Evolutionary conservation across 495 filamentous ascomycete genomes (phyloP).

Genomic region (Podospora appendiculata): DNA sequence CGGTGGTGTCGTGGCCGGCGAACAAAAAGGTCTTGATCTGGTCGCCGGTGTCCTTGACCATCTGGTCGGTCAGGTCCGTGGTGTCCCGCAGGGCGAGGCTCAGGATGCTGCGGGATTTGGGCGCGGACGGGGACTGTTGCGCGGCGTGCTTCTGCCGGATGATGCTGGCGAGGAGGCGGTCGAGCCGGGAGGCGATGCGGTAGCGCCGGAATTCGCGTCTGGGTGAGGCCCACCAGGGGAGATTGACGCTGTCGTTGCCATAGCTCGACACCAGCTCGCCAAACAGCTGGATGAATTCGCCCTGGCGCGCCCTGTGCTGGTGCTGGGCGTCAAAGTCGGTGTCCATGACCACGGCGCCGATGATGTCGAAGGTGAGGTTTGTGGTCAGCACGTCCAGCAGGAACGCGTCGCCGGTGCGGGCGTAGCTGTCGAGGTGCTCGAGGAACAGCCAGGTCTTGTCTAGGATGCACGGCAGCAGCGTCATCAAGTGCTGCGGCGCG

Average conservation of each 20-base stretch:
- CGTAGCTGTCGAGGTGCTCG: slow-evolving; percentile 16
- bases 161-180: slow-evolving; percentile 12
- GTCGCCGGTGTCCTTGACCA: slow-evolving; percentile 19
- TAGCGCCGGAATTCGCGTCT: slow-evolving; percentile 6
- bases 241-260: background rate
- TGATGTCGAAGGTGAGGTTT: slow-evolving; percentile 34
- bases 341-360: slow-evolving; percentile 30
- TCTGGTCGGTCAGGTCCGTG: slow-evolving; percentile 11
- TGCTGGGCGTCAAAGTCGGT: slow-evolving; percentile 21
- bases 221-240: slow-evolving; percentile 17
- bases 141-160: slow-evolving; percentile 18
- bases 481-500: slow-evolving; percentile 32
- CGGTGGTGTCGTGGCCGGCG: slow-evolving; percentile 44
- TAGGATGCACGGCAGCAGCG: slow-evolving; percentile 29
- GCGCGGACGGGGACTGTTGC: background rate
- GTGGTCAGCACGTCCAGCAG: slow-evolving; percentile 13
- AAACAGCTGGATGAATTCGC: slow-evolving; percentile 20
- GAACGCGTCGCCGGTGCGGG: slow-evolving; percentile 20
- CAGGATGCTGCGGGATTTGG: slow-evolving; percentile 23
- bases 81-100: slow-evolving; percentile 22
- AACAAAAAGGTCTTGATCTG: slow-evolving; percentile 39
- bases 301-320: slow-evolving; percentile 6
- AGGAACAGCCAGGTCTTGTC: slow-evolving; percentile 30
- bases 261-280: slow-evolving; percentile 19
- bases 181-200: slow-evolving; percentile 9